Evolutionary conservation across 495 filamentous ascomycete species (phyloP).

Genomic region (Filosporella fistucella): DNA sequence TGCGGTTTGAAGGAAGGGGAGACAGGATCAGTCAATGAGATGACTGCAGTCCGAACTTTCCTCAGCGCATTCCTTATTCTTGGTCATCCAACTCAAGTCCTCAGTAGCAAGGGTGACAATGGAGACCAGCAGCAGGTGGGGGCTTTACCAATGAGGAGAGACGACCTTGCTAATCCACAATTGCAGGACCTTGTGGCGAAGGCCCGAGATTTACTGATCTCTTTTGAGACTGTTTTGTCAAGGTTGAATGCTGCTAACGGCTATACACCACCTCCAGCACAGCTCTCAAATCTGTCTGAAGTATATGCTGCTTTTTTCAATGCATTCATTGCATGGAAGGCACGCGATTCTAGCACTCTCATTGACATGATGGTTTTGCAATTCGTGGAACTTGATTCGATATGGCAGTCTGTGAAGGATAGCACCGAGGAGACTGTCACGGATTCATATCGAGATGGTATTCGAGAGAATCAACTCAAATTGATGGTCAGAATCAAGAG

Average conservation of each 20-base stretch:
- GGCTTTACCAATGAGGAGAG: conserved; percentile 39
- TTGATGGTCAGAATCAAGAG: conserved; percentile 86
- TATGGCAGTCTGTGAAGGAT: conserved; percentile 94
- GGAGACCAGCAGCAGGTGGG: conserved; percentile 66
- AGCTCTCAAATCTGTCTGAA: conserved; percentile 58
- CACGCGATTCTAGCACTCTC: conserved; percentile 81
- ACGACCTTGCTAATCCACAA: conserved; percentile 52
- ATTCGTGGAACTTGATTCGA: conserved; percentile 91
- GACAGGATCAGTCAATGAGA: conserved; percentile 63
- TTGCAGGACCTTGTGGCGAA: conserved; percentile 79
- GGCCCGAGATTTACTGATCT: conserved; percentile 76
- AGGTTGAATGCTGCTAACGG: conserved; percentile 46
- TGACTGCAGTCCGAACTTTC: conserved; percentile 82
- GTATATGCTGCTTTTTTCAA: conserved; percentile 81
- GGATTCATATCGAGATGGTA: conserved; percentile 86
- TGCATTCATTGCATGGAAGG: conserved; percentile 93
- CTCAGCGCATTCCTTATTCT: conserved; percentile 90
- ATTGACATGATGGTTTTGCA: conserved; percentile 94
- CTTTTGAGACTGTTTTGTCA: conserved; percentile 73
- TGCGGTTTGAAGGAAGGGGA: conserved; percentile 72
- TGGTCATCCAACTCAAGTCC: conserved; percentile 84
- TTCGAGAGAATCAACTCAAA: conserved; percentile 87
- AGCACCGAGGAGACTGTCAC: conserved; percentile 80
- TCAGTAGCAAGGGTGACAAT: conserved; percentile 76
- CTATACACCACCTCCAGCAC: conserved; percentile 53